Conservation (phyloP, 306 rosid genomes). For the Cicer bijugum region DNA sequence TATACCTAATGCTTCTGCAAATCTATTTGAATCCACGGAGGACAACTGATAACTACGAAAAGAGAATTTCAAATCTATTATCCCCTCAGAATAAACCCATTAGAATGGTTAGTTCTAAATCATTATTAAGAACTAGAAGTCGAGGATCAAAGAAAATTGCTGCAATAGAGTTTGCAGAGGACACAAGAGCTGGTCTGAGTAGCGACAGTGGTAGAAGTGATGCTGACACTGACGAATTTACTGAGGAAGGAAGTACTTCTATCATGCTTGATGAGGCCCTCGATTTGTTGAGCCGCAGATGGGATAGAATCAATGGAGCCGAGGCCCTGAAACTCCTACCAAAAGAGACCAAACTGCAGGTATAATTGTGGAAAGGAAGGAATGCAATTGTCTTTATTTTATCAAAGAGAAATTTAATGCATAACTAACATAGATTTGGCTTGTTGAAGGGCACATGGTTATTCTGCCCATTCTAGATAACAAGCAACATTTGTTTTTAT, state of each 20-base stretch:
- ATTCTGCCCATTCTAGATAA: not conserved
- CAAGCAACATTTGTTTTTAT: constrained; percentile 13
- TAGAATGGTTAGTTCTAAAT: constrained; percentile 56
- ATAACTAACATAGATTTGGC: not conserved
- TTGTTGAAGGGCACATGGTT: constrained; percentile 6
- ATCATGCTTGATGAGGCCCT: constrained; percentile 93
- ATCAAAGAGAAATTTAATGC: not conserved
- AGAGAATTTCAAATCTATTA: constrained; percentile 71
- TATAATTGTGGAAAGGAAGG: constrained; percentile 42
- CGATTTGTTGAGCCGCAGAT: constrained; percentile 85
- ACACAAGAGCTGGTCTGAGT: constrained; percentile 61
- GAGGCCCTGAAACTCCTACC: constrained; percentile 94
- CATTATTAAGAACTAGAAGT: constrained; percentile 59
- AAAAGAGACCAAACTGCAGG: constrained; percentile 91
- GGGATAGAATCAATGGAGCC: constrained; percentile 95
- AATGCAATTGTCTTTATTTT: not conserved
- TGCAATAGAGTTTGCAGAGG: constrained; percentile 92
- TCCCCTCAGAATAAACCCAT: constrained; percentile 59
- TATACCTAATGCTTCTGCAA: constrained; percentile 86
- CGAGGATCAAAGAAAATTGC: constrained; percentile 86
- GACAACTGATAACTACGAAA: constrained; percentile 74
- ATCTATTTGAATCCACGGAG: constrained; percentile 87
- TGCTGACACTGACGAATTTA: constrained; percentile 77
- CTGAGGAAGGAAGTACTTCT: constrained; percentile 59
- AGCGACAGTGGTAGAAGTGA: constrained; percentile 89